Evolutionary conservation across 1,284 basidiomycete genomes (phyloP).

Genomic region (Melampsora americana): DNA sequence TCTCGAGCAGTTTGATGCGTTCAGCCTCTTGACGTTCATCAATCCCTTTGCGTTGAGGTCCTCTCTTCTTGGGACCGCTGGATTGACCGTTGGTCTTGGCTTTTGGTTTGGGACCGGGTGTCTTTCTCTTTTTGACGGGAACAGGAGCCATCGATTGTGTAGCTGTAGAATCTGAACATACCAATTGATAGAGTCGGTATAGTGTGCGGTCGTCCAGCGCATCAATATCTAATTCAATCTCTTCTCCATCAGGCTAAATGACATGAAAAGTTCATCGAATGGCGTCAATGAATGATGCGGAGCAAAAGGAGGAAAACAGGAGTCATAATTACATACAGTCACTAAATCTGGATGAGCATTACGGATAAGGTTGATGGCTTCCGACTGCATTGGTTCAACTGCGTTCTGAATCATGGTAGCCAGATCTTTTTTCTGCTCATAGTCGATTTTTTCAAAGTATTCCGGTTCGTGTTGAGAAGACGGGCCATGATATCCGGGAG

Average conservation of each 20-base stretch:
- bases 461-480: conserved; percentile 40
- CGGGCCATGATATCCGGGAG: neutral
- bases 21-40: conserved; percentile 30
- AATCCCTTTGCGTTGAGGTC: conserved; percentile 24
- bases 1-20: conserved; percentile 13
- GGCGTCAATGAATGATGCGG: neutral
- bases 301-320: conserved; percentile 5
- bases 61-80: neutral
- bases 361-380: conserved; percentile 88
- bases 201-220: conserved; percentile 75
- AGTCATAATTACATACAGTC: conserved; percentile 64
- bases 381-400: conserved; percentile 72
- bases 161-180: conserved; percentile 66
- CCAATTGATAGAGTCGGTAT: conserved; percentile 87
- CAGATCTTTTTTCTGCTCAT: conserved; percentile 92
- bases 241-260: conserved; percentile 72
- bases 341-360: conserved; percentile 70
- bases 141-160: conserved; percentile 45
- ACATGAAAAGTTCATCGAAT: conserved; percentile 41
- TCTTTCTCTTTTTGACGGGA: conserved; percentile 29
- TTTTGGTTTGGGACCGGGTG: conserved; percentile 2
- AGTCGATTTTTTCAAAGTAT: conserved; percentile 71
- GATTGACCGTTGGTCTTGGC: conserved; percentile 19
- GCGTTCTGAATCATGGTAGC: conserved; percentile 82
- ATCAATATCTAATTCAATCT: conserved; percentile 96